These are phyloP conservation scores for Strobilomyces confusus DNA, from an alignment of 768 basidiomycete genomes.

Conservation along the genomic window DNA sequence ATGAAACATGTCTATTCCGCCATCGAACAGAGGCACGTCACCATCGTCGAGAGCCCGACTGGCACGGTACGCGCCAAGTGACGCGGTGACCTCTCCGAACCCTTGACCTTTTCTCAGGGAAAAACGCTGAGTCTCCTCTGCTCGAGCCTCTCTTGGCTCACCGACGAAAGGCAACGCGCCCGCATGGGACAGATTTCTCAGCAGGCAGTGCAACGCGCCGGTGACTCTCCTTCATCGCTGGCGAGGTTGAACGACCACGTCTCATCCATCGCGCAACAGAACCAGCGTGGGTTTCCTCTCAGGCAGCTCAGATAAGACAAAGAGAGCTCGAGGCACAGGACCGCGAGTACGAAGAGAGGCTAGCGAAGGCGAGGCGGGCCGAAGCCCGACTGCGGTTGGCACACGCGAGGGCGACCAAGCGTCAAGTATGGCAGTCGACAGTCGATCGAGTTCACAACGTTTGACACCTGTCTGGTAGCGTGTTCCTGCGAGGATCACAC, in stretches of 20 bases:
- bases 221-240: constrained; percentile 12
- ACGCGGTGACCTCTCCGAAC: background rate
- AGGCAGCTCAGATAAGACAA: constrained; percentile 61
- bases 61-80: constrained; percentile 59
- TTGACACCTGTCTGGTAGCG: constrained; percentile 24
- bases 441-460: background rate
- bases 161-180: constrained; percentile 65
- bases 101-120: constrained; percentile 47
- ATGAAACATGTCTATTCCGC: constrained; percentile 84
- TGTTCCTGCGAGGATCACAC: constrained; percentile 4
- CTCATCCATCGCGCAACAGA: constrained; percentile 32
- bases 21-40: constrained; percentile 70
- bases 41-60: constrained; percentile 86
- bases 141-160: constrained; percentile 70
- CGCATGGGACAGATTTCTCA: constrained; percentile 58
- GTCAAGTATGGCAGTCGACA: constrained; percentile 40
- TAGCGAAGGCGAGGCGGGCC: constrained; percentile 56
- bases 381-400: constrained; percentile 56
- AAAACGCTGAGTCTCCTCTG: constrained; percentile 83
- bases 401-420: constrained; percentile 57
- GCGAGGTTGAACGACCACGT: constrained; percentile 19
- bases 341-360: constrained; percentile 55
- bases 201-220: constrained; percentile 20
- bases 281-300: constrained; percentile 74
- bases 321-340: constrained; percentile 68